phyloP scores from a whole-genome alignment of 2,329 filamentous ascomycete species.

The Ophiosphaerella korrae region DNA sequence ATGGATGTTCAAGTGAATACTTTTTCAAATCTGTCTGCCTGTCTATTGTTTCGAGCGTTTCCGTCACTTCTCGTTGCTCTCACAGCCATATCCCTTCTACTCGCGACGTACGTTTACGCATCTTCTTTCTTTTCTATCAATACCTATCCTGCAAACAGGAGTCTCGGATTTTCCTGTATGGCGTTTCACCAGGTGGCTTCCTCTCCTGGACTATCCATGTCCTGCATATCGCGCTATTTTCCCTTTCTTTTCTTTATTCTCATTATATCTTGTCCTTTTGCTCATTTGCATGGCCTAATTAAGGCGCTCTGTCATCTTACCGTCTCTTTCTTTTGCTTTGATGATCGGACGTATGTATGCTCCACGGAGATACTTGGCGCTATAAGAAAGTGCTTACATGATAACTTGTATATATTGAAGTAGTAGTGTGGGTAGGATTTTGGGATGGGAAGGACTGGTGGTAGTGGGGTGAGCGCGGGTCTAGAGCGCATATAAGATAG shows the following conservation, averaged over 20 bases:
- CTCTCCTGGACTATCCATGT: not conserved
- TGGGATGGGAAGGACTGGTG: not conserved
- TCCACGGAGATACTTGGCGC: conserved; percentile 12
- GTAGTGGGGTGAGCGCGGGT: no score
- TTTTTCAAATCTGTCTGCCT: not conserved
- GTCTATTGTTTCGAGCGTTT: not conserved
- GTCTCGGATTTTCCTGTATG: conserved; percentile 14
- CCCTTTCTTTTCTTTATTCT: conserved; percentile 2
- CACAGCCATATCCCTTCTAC: no score
- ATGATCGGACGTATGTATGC: conserved; percentile 3
- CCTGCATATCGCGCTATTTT: not conserved
- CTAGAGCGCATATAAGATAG: no score
- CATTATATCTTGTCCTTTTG: not conserved
- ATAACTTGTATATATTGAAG: conserved; percentile 9
- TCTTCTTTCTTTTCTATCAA: not conserved
- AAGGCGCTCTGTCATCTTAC: not conserved
- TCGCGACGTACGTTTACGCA: not conserved
- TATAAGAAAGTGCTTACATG: not conserved
- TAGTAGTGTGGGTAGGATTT: not conserved
- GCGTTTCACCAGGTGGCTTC: not conserved
- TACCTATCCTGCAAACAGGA: not conserved
- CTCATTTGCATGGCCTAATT: not conserved
- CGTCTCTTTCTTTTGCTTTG: conserved; percentile 5
- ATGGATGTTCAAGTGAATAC: conserved; percentile 45
- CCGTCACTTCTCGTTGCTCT: no score